Evolutionary conservation across 2,329 filamentous ascomycete genomes (phyloP).

Genomic region (Fusarium pseudograminearum): DNA sequence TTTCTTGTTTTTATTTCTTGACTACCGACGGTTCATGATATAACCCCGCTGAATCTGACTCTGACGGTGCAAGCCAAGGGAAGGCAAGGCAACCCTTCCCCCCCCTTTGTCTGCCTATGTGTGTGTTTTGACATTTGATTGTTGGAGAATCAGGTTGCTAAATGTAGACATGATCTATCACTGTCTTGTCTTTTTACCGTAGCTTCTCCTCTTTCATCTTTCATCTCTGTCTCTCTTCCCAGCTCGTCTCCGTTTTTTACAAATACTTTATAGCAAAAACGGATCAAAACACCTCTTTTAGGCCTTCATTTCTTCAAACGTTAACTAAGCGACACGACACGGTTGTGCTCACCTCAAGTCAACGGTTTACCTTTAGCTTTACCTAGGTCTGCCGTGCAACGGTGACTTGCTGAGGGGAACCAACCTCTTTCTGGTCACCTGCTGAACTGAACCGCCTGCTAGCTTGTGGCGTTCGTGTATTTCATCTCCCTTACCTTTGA

Average conservation of each 20-base stretch:
- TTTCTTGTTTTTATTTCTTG: constrained; percentile 26
- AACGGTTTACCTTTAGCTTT: background rate
- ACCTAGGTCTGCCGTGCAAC: constrained; percentile 21
- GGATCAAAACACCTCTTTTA: background rate
- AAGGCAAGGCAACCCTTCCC: background rate
- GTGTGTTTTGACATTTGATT: constrained; percentile 21
- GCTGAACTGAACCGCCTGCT: constrained; percentile 18
- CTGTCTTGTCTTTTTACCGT: background rate
- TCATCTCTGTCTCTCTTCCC: background rate
- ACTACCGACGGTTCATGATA: background rate
- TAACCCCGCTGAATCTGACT: constrained; percentile 2
- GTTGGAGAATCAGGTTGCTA: constrained; percentile 12
- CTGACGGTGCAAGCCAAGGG: background rate
- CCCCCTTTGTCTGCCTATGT: background rate
- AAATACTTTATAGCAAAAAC: background rate
- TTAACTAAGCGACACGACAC: constrained; percentile 17
- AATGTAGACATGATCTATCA: constrained; percentile 17
- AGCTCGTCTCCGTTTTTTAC: background rate
- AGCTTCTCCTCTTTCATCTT: background rate
- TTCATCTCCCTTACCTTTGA: background rate
- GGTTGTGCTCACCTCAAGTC: constrained; percentile 24
- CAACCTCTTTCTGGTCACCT: constrained; percentile 33
- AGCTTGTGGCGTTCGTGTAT: constrained; percentile 11
- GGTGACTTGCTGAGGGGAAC: constrained; percentile 30
- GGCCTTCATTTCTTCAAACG: constrained; percentile 6